Conservation (phyloP, 176 grass and related monocot genomes). For the Neostapfia colusana region DNA sequence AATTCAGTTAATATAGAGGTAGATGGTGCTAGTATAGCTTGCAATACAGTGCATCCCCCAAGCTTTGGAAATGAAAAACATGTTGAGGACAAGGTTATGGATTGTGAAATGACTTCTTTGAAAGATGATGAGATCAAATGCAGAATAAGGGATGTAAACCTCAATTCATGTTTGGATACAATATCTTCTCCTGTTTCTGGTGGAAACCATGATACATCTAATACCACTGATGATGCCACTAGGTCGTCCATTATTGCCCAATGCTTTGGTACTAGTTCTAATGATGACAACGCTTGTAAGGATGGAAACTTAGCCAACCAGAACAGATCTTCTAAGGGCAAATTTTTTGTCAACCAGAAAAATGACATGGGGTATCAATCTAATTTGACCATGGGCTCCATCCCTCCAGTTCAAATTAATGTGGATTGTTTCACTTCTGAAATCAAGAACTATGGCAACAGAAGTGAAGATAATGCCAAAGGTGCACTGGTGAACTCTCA, state of each 20-base stretch:
- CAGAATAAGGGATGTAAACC: conserved; percentile 53
- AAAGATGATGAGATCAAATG: conserved; percentile 41
- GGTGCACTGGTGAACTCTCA: conserved; percentile 37
- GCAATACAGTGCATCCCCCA: conserved; percentile 25
- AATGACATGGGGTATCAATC: conserved; percentile 41
- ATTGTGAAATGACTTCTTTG: conserved; percentile 40
- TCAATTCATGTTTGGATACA: conserved; percentile 55
- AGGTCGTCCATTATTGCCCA: conserved; percentile 39
- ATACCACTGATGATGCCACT: conserved; percentile 42
- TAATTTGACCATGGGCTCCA: conserved; percentile 43
- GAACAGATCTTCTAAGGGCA: conserved; percentile 31
- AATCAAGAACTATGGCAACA: conserved; percentile 50
- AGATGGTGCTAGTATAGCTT: conserved; percentile 29
- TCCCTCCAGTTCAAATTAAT: conserved; percentile 50
- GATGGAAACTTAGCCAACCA: conserved; percentile 43
- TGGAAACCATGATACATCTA: conserved; percentile 52
- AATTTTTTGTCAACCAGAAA: conserved; percentile 43
- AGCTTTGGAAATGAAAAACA: conserved; percentile 35
- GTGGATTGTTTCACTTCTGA: conserved; percentile 55
- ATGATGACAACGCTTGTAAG: conserved; percentile 42
- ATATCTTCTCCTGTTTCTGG: conserved; percentile 51
- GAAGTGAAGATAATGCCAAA: conserved; percentile 36
- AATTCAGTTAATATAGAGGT: conserved; percentile 49
- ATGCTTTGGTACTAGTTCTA: conserved; percentile 52
- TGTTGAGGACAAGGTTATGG: conserved; percentile 38